phyloP scores from a whole-genome alignment of 2,329 filamentous ascomycete species.

The Verticillium nonalfalfae region DNA sequence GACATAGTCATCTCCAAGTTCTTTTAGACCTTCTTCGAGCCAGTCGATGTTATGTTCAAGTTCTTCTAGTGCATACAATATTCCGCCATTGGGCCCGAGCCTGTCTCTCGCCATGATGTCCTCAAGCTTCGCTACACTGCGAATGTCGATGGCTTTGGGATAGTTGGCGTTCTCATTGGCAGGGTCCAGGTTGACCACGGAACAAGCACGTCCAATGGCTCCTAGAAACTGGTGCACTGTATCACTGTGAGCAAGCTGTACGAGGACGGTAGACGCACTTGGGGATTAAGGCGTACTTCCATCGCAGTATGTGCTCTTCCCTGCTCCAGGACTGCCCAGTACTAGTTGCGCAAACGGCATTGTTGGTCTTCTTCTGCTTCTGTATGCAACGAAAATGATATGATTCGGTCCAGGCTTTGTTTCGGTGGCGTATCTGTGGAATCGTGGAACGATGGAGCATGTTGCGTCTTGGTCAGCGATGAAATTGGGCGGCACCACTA shows the following conservation, averaged over 20 bases:
- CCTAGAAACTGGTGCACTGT: conserved; percentile 93
- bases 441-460: not conserved
- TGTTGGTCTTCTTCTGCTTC: not conserved
- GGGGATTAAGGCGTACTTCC: conserved; percentile 56
- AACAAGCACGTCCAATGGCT: conserved; percentile 91
- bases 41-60: conserved; percentile 91
- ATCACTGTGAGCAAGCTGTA: not conserved
- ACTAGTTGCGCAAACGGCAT: conserved; percentile 72
- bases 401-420: too few relatives aligned
- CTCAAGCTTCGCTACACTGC: conserved; percentile 81
- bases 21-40: conserved; percentile 74
- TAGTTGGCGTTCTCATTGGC: conserved; percentile 93
- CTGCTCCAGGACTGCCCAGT: conserved; percentile 88
- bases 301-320: conserved; percentile 98
- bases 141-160: conserved; percentile 83
- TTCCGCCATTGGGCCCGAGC: conserved; percentile 85
- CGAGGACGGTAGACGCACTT: not conserved
- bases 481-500: not conserved
- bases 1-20: conserved; percentile 83
- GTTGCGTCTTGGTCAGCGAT: not conserved
- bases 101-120: conserved; percentile 91
- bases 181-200: conserved; percentile 92
- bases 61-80: conserved; percentile 91
- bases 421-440: not conserved
- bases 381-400: too few relatives aligned